Percentiles rank a stretch among this genome's conserved stretches.
Conservation (phyloP, 192 early-diverging fungal genomes). For the Cetraspora pellucida region DNA sequence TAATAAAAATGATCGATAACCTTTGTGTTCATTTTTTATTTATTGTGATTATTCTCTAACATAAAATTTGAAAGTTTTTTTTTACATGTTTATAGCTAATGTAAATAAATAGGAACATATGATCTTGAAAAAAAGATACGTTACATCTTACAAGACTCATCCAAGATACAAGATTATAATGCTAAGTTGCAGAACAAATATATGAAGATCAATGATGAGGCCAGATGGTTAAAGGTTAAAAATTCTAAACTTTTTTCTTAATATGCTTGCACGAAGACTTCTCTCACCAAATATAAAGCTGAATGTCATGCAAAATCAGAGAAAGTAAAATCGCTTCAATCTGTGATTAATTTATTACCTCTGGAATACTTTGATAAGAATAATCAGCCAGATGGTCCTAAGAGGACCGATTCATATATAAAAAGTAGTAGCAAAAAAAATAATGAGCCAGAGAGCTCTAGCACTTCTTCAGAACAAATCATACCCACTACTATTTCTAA, state of each 20-base stretch:
- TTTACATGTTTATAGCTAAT: neutral
- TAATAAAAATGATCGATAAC: neutral
- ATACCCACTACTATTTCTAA: slow-evolving; percentile 1
- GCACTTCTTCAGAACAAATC: neutral
- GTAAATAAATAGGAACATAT: too few species aligned
- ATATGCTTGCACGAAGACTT: neutral
- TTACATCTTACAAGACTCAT: slow-evolving; percentile 11
- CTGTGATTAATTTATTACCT: slow-evolving; percentile 10
- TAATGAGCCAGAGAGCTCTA: neutral
- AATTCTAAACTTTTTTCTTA: neutral
- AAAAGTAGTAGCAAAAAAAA: neutral
- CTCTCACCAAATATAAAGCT: neutral
- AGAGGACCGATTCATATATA: neutral
- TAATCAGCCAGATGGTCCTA: neutral
- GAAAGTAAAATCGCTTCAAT: slow-evolving; percentile 21
- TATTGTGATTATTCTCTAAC: neutral
- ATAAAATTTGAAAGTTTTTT: neutral
- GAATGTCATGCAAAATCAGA: neutral
- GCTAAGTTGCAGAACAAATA: slow-evolving; percentile 2
- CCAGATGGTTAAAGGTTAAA: neutral
- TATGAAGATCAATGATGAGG: neutral
- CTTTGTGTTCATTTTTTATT: neutral
- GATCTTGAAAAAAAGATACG: too few species aligned
- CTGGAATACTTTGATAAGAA: neutral
- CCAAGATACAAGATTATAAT: slow-evolving; percentile 7